Base-by-base conservation (phyloP, 371 early-diverging fungal genomes). In the Amoeboaphelidium protococcarum region DNA sequence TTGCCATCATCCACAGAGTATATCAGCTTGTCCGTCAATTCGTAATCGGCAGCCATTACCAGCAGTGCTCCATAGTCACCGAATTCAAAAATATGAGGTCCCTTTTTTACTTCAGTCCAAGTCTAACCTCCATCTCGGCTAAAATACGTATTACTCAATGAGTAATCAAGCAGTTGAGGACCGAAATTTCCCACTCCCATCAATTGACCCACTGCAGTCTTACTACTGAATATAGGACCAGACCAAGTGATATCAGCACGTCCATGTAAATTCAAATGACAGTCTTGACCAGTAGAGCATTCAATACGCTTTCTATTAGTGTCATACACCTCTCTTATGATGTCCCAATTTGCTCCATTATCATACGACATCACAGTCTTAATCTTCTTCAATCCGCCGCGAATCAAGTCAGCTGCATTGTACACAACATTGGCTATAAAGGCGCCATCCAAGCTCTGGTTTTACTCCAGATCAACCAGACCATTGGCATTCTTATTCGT, bases 121-220 rank as follows among this genome's bases (percentile, higher is more conserved):
- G 68, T 69, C 4, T 78, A 49, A 22, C 92, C 95, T 23, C 79
- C 85, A 55, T 95, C 92, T 13, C 63, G 63, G 2, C 74, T 76
- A 41, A 87, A 44, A 52, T 78, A 90, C 0, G 84, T 84, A 55
- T 84, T 80, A 47, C 80, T 73, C 27, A 74, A 67, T 19, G 66
- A 69, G 57, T 78, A 81, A 16, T 69, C 67, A 25, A 67, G 45
- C 16, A 90, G 62, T 46, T 62, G 54, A 0, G 61, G 42, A 12
- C 91, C 89, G 13, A 83, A 89, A 50, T 69, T 80, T 4, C 94
- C 94, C 6, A 90, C 85, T 20, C 85, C 94, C 65, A 89, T 63
- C 27, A 88, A 56, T 10, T 84, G 61, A 40, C 94, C 94, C 0
- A 88, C 73, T 12, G 88, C 78, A 2, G 73, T 62, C 25, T 63